Evolutionary conservation across 371 early-diverging fungal genomes (phyloP), one percentile per base, ranked within the genome.

Genomic region (Haplosporangium sp.): DNA sequence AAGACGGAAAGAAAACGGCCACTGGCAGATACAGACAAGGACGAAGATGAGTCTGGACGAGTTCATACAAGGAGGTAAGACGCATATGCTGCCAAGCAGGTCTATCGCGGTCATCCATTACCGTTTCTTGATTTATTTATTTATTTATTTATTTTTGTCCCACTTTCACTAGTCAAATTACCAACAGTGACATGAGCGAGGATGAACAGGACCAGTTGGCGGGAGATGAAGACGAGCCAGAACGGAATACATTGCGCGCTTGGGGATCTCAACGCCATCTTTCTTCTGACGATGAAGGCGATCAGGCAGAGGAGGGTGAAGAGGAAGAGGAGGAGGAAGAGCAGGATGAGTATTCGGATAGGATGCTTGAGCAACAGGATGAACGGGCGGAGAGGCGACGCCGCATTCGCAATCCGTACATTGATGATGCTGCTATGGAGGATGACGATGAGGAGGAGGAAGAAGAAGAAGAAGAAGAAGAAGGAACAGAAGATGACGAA

Each of bases 111-210:
- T 41, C 11, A 9, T 53, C 29, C 54, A 9, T 18, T 50, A 8
- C 16, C 6, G 16, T 23, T 14, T 12, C 16, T 18, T 29, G 6
- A 9, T 11, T 43, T 43, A 40, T 37, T 4, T 51, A 1, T 29
- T 52, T 16, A 18, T 40, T 11, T 16, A 40, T 46, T 45, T 21
- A 14, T 56, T 55, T 48, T n/a, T n/a, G n/a, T n/a, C n/a, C 21
- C 38, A 13, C 6, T 46, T 6, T 48, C 8, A 8, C n/a, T 43
- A 76, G 76, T 38, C 79, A 77, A 64, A 64, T 77, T 41, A 77
- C 73, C 1, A 77, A 77, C 20, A 77, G 79, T 23, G 79, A 77
- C 41, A 64, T 77, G 53, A 72, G 72, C n/a, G 66, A 50, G 9
- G 63, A 63, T 11, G 54, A 55, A 1, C 54, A 48, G 14, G 59